Evolutionary conservation across 2,329 filamentous ascomycete species (phyloP).

Genomic region (Tolypocladium ovalisporum): DNA sequence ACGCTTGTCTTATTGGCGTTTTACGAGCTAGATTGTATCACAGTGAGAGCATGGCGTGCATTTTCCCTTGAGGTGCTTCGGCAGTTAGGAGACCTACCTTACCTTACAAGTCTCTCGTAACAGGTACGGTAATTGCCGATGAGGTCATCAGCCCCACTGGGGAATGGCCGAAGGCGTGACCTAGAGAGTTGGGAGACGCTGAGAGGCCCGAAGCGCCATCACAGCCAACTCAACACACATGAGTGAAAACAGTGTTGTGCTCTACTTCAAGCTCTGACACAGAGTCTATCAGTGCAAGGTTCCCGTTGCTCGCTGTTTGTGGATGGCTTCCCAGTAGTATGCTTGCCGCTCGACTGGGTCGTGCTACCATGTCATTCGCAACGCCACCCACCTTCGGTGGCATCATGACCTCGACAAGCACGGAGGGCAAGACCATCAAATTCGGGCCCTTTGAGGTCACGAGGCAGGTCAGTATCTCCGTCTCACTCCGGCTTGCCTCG

Average conservation of each 20-base stretch:
- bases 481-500: background rate
- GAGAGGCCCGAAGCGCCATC: too few species aligned
- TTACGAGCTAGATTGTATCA: too few species aligned
- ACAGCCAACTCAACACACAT: background rate
- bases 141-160: background rate
- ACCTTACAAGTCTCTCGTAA: too few species aligned
- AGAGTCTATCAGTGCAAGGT: background rate
- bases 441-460: constrained; percentile 73
- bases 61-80: too few species aligned
- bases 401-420: constrained; percentile 19
- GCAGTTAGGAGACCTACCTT: too few species aligned
- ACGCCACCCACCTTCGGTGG: constrained; percentile 5
- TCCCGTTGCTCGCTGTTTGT: background rate
- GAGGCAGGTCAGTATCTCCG: constrained; percentile 44
- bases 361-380: constrained; percentile 1
- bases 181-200: too few species aligned
- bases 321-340: background rate
- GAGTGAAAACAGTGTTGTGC: background rate
- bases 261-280: too few species aligned
- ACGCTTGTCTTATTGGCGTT: background rate
- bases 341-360: background rate
- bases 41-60: too few species aligned
- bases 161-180: background rate
- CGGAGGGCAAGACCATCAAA: constrained; percentile 30
- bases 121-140: background rate